These are phyloP conservation scores for Triglochin maritima DNA, from an alignment of 106 monocot genomes.

Conservation along the genomic window DNA sequence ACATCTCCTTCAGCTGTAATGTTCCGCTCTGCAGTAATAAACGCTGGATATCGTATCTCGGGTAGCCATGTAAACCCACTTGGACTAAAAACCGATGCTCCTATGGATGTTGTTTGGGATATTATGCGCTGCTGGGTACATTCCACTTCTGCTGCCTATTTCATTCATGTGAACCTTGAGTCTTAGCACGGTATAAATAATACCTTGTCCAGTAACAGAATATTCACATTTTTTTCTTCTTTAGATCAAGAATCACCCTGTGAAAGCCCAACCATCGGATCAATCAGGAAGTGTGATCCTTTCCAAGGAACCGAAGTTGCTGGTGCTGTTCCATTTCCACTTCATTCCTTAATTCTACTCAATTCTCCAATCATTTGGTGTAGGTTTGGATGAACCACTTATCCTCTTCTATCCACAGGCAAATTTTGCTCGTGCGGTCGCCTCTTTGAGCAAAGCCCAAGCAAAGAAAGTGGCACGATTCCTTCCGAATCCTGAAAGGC, in stretches of 20 bases:
- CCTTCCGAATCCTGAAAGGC: slow-evolving; percentile 71
- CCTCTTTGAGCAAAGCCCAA: slow-evolving; percentile 67
- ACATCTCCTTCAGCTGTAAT: slow-evolving; percentile 78
- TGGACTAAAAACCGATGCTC: slow-evolving; percentile 86
- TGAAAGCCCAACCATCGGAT: slow-evolving; percentile 55
- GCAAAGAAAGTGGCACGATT: slow-evolving; percentile 69
- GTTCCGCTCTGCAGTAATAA: slow-evolving; percentile 82
- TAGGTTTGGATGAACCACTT: background rate
- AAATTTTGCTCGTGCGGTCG: slow-evolving; percentile 59
- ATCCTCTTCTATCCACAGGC: slow-evolving; percentile 25
- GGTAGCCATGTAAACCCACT: slow-evolving; percentile 86
- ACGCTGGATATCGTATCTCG: slow-evolving; percentile 90
- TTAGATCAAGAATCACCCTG: slow-evolving; percentile 76
- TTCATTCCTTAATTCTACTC: background rate
- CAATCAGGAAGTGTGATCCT: slow-evolving; percentile 70
- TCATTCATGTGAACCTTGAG: too few species aligned
- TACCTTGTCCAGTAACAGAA: too few species aligned
- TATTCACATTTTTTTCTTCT: background rate
- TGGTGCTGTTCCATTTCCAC: slow-evolving; percentile 25
- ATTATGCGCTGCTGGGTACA: slow-evolving; percentile 98
- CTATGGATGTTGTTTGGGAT: slow-evolving; percentile 89
- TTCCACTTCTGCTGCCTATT: background rate
- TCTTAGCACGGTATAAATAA: too few species aligned
- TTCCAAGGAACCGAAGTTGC: slow-evolving; percentile 51
- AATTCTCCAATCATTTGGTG: background rate